Conservation (phyloP, 768 basidiomycete species). For the Phanerodontia chrysosporium region DNA sequence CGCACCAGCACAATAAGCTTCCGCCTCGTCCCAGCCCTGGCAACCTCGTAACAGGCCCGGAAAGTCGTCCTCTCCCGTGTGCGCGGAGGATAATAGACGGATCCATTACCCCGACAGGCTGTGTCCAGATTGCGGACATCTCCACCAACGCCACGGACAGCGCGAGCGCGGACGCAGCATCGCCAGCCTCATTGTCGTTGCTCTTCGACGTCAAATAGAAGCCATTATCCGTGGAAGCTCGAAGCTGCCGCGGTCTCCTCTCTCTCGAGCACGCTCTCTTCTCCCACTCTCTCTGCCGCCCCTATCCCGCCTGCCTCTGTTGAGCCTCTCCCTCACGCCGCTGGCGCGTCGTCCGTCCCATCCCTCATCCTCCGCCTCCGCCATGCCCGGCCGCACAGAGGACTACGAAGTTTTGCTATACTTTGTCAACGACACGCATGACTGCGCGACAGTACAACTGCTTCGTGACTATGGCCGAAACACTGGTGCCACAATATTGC, state of each 20-base stretch:
- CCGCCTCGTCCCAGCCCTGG: conserved; percentile 10
- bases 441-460: conserved; percentile 60
- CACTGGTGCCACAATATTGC: conserved; percentile 47
- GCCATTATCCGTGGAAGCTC: conserved; percentile 24
- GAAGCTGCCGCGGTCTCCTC: conserved; percentile 18
- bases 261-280: conserved; percentile 19
- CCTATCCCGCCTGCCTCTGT: conserved; percentile 16
- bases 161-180: background rate
- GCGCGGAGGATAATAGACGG: conserved; percentile 6
- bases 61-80: conserved; percentile 2
- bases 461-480: conserved; percentile 60
- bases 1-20: conserved; percentile 21
- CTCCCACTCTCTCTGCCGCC: conserved; percentile 24
- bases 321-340: conserved; percentile 6
- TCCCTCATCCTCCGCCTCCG: conserved; percentile 15
- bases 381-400: conserved; percentile 59
- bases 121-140: conserved; percentile 6
- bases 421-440: conserved; percentile 65
- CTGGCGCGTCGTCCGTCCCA: conserved; percentile 16
- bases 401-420: conserved; percentile 64
- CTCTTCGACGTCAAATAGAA: conserved; percentile 13
- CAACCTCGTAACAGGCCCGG: conserved; percentile 25
- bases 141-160: conserved; percentile 1
- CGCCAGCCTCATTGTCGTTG: conserved; percentile 10
- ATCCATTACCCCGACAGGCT: conserved; percentile 9